Evolutionary conservation across 306 rosid genomes (phyloP), one percentile per base, ranked within the genome.

Genomic region (Castanea mollissima): DNA sequence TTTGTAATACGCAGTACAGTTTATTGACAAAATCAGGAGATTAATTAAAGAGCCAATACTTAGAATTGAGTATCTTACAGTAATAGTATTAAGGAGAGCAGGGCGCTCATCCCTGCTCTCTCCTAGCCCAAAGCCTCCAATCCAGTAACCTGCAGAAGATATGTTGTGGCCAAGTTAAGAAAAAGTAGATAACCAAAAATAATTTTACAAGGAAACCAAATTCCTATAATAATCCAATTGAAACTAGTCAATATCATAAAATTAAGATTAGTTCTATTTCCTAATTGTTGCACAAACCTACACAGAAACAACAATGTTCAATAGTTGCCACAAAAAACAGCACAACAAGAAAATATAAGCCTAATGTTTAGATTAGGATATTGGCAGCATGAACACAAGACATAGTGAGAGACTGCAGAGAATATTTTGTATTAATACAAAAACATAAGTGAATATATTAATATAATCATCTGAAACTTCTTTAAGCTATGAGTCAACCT

Each of bases 41-140:
- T 59, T 44, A 57, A 55, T 25, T 58, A 38, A 60, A 71, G 73
- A 82, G 35, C 69, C 55, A 16, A 56, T 71, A 35, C 51, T 9
- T 51, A 71, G 75, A 55, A 72, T 65, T 25, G 21, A 71, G 69
- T 19, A 21, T 9, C 97, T 76, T 87, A 94, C 99, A 32, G 78
- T 86, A 71, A 95, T 78, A 67, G 92, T 87, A 73, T 80, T 83
- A 65, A 92, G 90, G 76, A 93, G 92, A 79, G 89, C 83, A 80
- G 96, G 88, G 74, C 97, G 94, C 83, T 91, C 98, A 78, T 90
- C 88, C 75, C 89, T 89, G 85, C 90, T 80, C 82, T 95, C 99
- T 80, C 98, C 99, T 78, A 89, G 92, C 80, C 99, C 97, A 90
- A 95, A 93, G 62, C 97, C 97, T 83, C 98, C 99, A 74, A 95